Conservation (phyloP, 345 rosid genomes). For the Xanthoceras sorbifolium region DNA sequence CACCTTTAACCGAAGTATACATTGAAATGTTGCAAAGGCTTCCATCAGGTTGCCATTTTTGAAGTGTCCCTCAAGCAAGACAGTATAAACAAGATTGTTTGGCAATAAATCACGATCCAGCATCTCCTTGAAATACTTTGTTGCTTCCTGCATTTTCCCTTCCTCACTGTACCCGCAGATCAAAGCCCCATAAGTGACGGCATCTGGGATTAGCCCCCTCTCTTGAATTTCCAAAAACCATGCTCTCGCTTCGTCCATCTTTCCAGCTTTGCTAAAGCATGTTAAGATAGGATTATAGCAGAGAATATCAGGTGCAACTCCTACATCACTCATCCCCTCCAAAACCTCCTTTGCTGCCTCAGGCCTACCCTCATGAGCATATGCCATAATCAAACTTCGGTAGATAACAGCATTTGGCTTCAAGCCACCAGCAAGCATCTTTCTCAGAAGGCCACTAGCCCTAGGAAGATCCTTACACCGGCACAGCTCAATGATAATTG, state of each 20-base stretch:
- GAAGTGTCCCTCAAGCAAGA: slow-evolving; percentile 34
- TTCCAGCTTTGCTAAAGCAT: slow-evolving; percentile 39
- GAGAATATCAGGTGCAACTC: slow-evolving; percentile 30
- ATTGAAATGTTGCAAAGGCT: slow-evolving; percentile 29
- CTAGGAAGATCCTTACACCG: slow-evolving; percentile 19
- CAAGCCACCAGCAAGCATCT: slow-evolving; percentile 26
- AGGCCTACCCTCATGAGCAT: slow-evolving; percentile 16
- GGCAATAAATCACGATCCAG: slow-evolving; percentile 30
- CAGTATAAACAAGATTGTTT: slow-evolving; percentile 24
- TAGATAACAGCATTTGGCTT: slow-evolving; percentile 30
- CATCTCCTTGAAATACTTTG: slow-evolving; percentile 33
- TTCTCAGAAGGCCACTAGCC: slow-evolving; percentile 22
- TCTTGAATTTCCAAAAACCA: slow-evolving; percentile 28
- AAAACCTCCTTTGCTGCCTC: slow-evolving; percentile 30
- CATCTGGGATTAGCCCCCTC: slow-evolving; percentile 32
- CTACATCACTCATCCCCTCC: slow-evolving; percentile 21
- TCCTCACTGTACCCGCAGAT: slow-evolving; percentile 32
- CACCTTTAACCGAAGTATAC: slow-evolving; percentile 19
- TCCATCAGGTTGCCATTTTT: slow-evolving; percentile 19
- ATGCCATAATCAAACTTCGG: slow-evolving; percentile 29
- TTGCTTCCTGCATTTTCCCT: slow-evolving; percentile 31
- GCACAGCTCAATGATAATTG: slow-evolving; percentile 28
- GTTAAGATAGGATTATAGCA: slow-evolving; percentile 36
- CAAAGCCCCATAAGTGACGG: slow-evolving; percentile 33
- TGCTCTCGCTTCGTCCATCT: slow-evolving; percentile 34